phyloP scores from a whole-genome alignment of 768 basidiomycete genomes.

The Russula sp. region DNA sequence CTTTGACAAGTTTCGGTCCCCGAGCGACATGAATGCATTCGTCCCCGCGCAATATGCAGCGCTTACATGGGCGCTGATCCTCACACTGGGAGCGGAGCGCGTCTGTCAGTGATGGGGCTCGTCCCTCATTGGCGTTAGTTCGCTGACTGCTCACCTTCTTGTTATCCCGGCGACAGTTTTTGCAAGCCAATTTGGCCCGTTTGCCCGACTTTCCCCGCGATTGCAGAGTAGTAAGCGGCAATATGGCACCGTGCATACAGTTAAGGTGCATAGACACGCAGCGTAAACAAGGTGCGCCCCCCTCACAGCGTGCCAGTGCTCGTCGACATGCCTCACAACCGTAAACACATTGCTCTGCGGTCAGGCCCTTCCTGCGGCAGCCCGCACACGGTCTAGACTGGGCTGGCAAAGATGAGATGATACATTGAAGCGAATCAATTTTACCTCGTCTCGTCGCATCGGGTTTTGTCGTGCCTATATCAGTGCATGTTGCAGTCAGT shows the following conservation, averaged over 20 bases:
- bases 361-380: conserved; percentile 51
- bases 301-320: conserved; percentile 41
- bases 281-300: conserved; percentile 34
- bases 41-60: conserved; percentile 49
- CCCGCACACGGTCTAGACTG: conserved; percentile 48
- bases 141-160: conserved; percentile 44
- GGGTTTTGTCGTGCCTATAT: conserved; percentile 53
- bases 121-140: not conserved
- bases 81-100: conserved; percentile 42
- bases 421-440: conserved; percentile 6
- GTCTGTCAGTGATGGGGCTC: not conserved
- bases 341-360: conserved; percentile 49
- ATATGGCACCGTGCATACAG: conserved; percentile 41
- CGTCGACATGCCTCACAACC: conserved; percentile 57
- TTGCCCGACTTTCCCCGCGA: conserved; percentile 33
- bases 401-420: not conserved
- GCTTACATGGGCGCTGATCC: conserved; percentile 54
- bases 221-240: conserved; percentile 21
- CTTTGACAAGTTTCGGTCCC: conserved; percentile 50
- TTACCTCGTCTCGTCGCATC: conserved; percentile 55
- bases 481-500: conserved; percentile 18
- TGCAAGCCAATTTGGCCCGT: conserved; percentile 54
- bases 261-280: conserved; percentile 35
- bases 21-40: conserved; percentile 53
- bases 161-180: conserved; percentile 56